phyloP scores from a whole-genome alignment of 2,329 filamentous ascomycete genomes.

The Claviceps paspali region DNA sequence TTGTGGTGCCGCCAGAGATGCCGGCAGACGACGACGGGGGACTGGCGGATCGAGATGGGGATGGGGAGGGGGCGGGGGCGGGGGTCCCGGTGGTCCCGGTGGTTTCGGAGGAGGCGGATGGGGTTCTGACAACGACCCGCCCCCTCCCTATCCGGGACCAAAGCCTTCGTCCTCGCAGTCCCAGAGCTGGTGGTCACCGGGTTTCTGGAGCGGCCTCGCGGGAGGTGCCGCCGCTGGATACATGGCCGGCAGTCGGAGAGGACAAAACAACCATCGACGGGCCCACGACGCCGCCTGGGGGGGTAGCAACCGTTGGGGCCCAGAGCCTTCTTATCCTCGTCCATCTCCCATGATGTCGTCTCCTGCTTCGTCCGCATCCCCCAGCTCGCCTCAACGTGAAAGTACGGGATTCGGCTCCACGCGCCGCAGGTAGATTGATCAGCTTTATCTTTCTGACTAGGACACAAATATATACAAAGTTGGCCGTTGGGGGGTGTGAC shows the following conservation, averaged over 20 bases:
- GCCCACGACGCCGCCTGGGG: conserved; percentile 14
- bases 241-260: conserved; percentile 37
- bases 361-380: conserved; percentile 18
- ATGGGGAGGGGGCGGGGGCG: conserved; percentile 21
- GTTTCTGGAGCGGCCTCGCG: conserved; percentile 58
- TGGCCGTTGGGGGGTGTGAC: too few species aligned
- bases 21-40: conserved; percentile 10
- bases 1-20: conserved; percentile 21
- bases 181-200: conserved; percentile 48
- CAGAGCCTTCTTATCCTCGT: conserved; percentile 9
- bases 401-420: conserved; percentile 64
- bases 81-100: conserved; percentile 9
- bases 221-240: conserved; percentile 57
- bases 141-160: conserved; percentile 28
- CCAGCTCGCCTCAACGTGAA: conserved; percentile 36
- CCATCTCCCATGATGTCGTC: conserved; percentile 15
- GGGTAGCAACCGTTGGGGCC: conserved; percentile 11
- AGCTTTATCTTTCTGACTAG: too few species aligned
- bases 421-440: conserved; percentile 30
- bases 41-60: conserved; percentile 13
- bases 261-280: conserved; percentile 17
- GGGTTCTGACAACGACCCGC: conserved; percentile 33
- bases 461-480: too few species aligned
- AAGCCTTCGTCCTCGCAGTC: conserved; percentile 16
- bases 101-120: conserved; percentile 20